phyloP scores from a whole-genome alignment of 139 green algal genomes.

The Picochlorum sp. region DNA sequence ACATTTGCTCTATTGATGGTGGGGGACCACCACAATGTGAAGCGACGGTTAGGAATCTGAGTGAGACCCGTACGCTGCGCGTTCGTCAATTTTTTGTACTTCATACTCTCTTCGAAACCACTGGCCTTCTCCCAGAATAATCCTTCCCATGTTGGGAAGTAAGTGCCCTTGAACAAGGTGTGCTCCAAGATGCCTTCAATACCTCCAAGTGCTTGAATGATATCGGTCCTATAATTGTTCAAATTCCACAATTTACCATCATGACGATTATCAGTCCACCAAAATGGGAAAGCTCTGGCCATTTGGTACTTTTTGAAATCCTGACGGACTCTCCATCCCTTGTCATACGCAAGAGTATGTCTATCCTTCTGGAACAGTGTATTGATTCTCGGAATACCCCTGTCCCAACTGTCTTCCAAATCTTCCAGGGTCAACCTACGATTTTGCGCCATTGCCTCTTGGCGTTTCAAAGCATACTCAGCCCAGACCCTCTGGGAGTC shows the following conservation, averaged over 20 bases:
- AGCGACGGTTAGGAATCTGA: slow-evolving; percentile 99
- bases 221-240: slow-evolving; percentile 97
- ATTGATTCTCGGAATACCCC: slow-evolving; percentile 98
- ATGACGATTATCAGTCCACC: slow-evolving; percentile 99
- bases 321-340: slow-evolving; percentile 94
- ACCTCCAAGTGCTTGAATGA: slow-evolving; percentile 95
- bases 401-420: slow-evolving; percentile 96
- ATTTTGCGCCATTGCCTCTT: slow-evolving; percentile 70
- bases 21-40: slow-evolving; percentile 98
- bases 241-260: slow-evolving; percentile 99
- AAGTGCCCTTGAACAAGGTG: slow-evolving; percentile 99
- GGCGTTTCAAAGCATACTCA: slow-evolving; percentile 98
- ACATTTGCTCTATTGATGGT: slow-evolving; percentile 99
- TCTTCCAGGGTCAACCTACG: slow-evolving; percentile 82
- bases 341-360: slow-evolving; percentile 98
- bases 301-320: slow-evolving; percentile 90
- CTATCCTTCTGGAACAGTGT: slow-evolving; percentile 99
- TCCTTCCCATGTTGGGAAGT: slow-evolving; percentile 99
- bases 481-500: slow-evolving; percentile 97
- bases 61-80: slow-evolving; percentile 94
- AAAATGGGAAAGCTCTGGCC: slow-evolving; percentile 89
- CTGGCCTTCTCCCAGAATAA: slow-evolving; percentile 98
- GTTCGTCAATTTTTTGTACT: slow-evolving; percentile 99
- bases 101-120: slow-evolving; percentile 21
- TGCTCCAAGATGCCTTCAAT: slow-evolving; percentile 99